Evolutionary conservation across 2,329 filamentous ascomycete species (phyloP), one percentile per base, ranked within the genome.

Genomic region (Arthrinium phaeospermum): DNA sequence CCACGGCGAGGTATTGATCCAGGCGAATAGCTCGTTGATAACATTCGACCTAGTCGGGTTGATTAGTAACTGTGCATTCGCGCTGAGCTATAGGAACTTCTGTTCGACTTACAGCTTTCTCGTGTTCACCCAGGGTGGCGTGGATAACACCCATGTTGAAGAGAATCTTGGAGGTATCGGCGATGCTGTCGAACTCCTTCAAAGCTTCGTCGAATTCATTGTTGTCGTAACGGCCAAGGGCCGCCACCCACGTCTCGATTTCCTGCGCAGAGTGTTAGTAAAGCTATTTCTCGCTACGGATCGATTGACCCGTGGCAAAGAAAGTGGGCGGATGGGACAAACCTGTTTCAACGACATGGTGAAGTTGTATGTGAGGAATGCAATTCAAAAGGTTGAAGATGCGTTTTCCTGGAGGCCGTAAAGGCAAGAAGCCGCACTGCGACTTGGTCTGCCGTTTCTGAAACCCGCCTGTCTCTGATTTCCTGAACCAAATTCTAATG

Each of bases 101-200:
- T 14, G 41, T 44, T 4, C 49, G 37, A 88, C 94, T 83, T 87
- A 98, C 96, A 80, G 96, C 96, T 86, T 94, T 95, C 81, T 96
- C 93, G 84, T 99, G 96, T 82, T 98, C 95, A 77, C 96, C 96
- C 24, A 99, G 87, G 0, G 96, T 98, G 51, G 96, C 96, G 86
- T 98, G 94, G 78, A 99, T 98, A 51, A 99, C 96, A 77, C 96
- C 96, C 83, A 96, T 97, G 80, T 99, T 99, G 87, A 99, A 99
- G 74, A 98, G 87, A 75, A 99, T 99, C 87, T 98, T 98, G 77
- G 96, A 98, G 0, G 96, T 99, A 82, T 98, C 96, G 74, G 93
- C 89, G 79, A 99, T 98, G 77, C 88, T 90, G 75, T 94, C 93
- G 80, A 99, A 98, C 74, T 93, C 90, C 77, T 88, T 90, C 75